These are phyloP conservation scores for Phyllachora maydis DNA, from an alignment of 2,329 filamentous ascomycete genomes.

Conservation along the genomic window DNA sequence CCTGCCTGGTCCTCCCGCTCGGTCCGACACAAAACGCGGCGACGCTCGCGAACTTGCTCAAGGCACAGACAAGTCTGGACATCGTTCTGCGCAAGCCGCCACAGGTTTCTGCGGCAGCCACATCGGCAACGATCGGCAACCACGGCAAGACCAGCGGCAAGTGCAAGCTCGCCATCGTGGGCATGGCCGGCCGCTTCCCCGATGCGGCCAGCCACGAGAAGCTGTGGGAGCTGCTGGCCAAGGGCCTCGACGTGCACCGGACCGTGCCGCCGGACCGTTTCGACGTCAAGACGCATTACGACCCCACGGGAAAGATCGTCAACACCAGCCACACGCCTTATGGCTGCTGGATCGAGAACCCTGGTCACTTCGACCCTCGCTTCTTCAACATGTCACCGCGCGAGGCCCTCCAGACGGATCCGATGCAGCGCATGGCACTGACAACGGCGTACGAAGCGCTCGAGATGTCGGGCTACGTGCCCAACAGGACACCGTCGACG, in stretches of 20 bases:
- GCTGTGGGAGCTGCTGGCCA: constrained; percentile 56
- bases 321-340: constrained; percentile 63
- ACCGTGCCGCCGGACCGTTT: constrained; percentile 52
- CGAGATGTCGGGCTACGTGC: constrained; percentile 61
- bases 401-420: constrained; percentile 63
- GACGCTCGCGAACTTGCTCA: constrained; percentile 21
- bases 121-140: constrained; percentile 18
- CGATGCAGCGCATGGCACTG: constrained; percentile 58
- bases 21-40: constrained; percentile 26
- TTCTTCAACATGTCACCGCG: constrained; percentile 80
- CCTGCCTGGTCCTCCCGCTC: constrained; percentile 24
- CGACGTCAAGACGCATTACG: constrained; percentile 48
- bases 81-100: constrained; percentile 18
- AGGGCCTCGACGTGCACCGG: constrained; percentile 55
- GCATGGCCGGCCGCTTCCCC: constrained; percentile 61
- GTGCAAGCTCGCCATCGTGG: constrained; percentile 68
- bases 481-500: constrained; percentile 53
- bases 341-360: constrained; percentile 56
- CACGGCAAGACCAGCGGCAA: constrained; percentile 23
- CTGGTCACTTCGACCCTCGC: constrained; percentile 58
- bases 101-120: constrained; percentile 13
- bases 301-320: constrained; percentile 49
- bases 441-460: constrained; percentile 65
- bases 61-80: constrained; percentile 18
- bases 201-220: constrained; percentile 50